Evolutionary conservation across 768 basidiomycete species (phyloP).

Genomic region (Rhizopogon vinicolor): DNA sequence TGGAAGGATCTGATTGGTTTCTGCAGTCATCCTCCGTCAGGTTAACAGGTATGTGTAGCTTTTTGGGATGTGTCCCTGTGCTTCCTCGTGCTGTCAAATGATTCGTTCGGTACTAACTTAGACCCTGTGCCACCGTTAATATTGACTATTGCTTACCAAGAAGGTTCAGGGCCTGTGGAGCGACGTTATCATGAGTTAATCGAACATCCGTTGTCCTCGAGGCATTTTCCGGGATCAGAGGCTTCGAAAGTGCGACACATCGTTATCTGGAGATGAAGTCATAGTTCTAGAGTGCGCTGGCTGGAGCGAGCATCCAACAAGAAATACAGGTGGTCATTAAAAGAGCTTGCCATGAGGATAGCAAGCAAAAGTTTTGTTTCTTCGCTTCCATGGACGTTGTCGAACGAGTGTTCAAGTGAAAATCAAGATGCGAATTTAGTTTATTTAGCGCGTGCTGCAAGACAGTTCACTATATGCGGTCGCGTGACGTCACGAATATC

Average conservation of each 20-base stretch:
- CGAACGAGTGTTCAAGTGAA: too few species aligned
- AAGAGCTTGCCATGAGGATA: too few species aligned
- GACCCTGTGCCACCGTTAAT: background rate
- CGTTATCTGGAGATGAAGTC: background rate
- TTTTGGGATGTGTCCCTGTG: background rate
- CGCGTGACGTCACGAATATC: constrained; percentile 21
- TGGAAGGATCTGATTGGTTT: background rate
- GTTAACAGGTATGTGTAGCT: background rate
- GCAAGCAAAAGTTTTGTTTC: too few species aligned
- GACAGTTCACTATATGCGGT: background rate
- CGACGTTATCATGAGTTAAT: background rate
- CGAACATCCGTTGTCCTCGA: background rate
- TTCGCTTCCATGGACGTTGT: too few species aligned
- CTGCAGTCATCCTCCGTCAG: background rate
- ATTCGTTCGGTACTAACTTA: background rate
- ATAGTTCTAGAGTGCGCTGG: background rate
- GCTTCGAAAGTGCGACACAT: background rate
- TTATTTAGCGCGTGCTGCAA: too few species aligned
- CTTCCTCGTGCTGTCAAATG: background rate
- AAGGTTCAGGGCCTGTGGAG: background rate
- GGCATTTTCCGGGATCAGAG: background rate
- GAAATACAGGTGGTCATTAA: background rate
- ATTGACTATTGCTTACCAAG: background rate
- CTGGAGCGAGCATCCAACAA: background rate
- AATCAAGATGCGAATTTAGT: too few species aligned